phyloP scores from a whole-genome alignment of 805 yeast genomes.

The Debaryomyces prosopidis region DNA sequence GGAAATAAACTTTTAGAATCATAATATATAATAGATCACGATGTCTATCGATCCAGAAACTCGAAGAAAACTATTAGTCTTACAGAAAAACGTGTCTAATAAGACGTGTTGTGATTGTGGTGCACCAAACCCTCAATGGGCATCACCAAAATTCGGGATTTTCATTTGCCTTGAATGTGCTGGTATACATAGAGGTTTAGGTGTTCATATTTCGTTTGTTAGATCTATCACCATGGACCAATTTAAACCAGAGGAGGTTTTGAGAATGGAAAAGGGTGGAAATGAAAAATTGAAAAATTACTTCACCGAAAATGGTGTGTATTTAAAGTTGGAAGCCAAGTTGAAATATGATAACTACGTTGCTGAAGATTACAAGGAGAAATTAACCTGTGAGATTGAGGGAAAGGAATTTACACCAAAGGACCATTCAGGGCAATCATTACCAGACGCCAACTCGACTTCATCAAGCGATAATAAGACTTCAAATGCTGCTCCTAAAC shows the following conservation, averaged over 20 bases:
- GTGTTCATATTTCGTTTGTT: slow-evolving; percentile 96
- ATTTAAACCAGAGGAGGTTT: slow-evolving; percentile 88
- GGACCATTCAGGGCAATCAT: slow-evolving; percentile 52
- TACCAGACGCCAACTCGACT: slow-evolving; percentile 28
- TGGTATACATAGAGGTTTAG: slow-evolving; percentile 92
- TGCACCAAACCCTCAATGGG: slow-evolving; percentile 99
- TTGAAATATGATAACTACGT: slow-evolving; percentile 83
- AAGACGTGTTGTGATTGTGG: slow-evolving; percentile 91
- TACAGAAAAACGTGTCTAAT: slow-evolving; percentile 74
- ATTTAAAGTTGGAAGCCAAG: slow-evolving; percentile 60
- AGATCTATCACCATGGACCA: slow-evolving; percentile 98
- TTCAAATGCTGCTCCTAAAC: slow-evolving; percentile 9
- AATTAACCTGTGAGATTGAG: slow-evolving; percentile 71
- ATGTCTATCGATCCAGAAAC: slow-evolving; percentile 92
- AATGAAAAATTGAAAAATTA: slow-evolving; percentile 72
- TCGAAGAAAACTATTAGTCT: slow-evolving; percentile 69
- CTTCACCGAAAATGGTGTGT: slow-evolving; percentile 72
- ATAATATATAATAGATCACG: neutral
- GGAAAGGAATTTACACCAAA: slow-evolving; percentile 69
- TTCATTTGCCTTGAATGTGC: slow-evolving; percentile 98
- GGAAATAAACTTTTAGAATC: neutral
- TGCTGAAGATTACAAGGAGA: slow-evolving; percentile 92
- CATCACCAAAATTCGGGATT: slow-evolving; percentile 96
- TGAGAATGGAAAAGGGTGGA: slow-evolving; percentile 93
- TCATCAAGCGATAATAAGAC: slow-evolving; percentile 2